Evolutionary conservation across 495 filamentous ascomycete species (phyloP), one percentile per base, ranked within the genome.

Genomic region (Alectoria sarmentosa): DNA sequence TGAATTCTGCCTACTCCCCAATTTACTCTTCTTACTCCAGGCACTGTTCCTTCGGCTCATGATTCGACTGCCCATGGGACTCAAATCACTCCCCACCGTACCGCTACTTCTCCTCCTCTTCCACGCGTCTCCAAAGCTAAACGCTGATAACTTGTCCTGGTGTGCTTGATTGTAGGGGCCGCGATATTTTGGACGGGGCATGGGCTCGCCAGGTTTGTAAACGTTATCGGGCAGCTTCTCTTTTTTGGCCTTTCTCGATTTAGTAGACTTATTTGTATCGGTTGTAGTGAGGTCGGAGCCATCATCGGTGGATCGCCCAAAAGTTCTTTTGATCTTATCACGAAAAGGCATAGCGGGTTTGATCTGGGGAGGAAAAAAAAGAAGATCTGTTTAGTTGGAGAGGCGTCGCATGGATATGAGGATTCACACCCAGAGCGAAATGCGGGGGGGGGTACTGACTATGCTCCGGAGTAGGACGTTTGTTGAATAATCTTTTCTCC

Each of bases 141-240:
- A 83, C 15, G 79, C 75, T n/a, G 77, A 75, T 61, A 83, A 64
- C 38, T 71, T 73, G 37, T 78, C 76, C 68, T 80, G 78, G 66
- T 83, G 81, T 65, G 76, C 76, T 58, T 73, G 76, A 67, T 83
- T 79, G 67, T 79, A 81, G 0, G 81, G 80, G 6, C 80, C 81
- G 3, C 73, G 73, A 63, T 83, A 83, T 61, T 83, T 83, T 28
- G 81, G 80, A 15, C 74, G 76, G 4, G 81, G 81, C 41, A 79
- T 73, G 15, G 61, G 36, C 65, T 83, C 81, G 65, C 74, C 67
- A 39, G 78, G 79, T 57, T 75, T 74, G 67, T 83, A 82, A 60
- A 70, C 66, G 61, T 69, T 68, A 54, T 68, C 66, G 23, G 68
- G 66, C 13, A 34, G 41, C 66, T 81, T 80, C 71, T 81, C 77